A percentile compares a stretch with the other conserved stretches of the same genome.
These are phyloP conservation scores for Fraxinus dipetala DNA, from an alignment of 305 asterid genomes.

Conservation along the genomic window DNA sequence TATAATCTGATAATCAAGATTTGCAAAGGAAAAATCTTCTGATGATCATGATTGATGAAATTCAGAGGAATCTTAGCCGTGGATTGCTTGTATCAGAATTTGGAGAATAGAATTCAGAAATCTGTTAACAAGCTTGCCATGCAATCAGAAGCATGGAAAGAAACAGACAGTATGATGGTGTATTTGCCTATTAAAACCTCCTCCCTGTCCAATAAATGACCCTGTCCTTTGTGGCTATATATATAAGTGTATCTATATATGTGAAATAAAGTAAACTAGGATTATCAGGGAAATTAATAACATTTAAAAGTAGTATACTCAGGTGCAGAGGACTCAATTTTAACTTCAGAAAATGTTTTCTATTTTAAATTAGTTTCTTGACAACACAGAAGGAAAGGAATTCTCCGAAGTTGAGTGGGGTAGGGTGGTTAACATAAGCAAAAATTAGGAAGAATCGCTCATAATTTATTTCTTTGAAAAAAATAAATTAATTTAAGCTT, in stretches of 20 bases:
- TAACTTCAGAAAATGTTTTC: neutral
- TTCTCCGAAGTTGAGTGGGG: slow-evolving; percentile 26
- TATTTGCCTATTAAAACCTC: neutral
- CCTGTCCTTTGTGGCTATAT: slow-evolving; percentile 36
- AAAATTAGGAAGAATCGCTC: slow-evolving; percentile 4
- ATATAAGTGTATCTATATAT: slow-evolving; percentile 17
- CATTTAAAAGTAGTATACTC: slow-evolving; percentile 29
- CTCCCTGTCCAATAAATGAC: slow-evolving; percentile 21
- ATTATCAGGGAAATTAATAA: slow-evolving; percentile 27
- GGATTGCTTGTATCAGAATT: slow-evolving; percentile 29
- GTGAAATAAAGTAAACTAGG: slow-evolving; percentile 27
- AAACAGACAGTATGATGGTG: slow-evolving; percentile 25
- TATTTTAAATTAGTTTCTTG: neutral
- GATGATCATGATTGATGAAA: slow-evolving; percentile 31
- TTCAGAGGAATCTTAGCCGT: slow-evolving; percentile 34
- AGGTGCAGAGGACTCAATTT: neutral
- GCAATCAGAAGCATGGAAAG: slow-evolving; percentile 30
- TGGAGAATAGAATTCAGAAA: slow-evolving; percentile 22
- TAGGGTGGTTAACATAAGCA: slow-evolving; percentile 6
- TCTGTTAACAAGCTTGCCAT: slow-evolving; percentile 22
- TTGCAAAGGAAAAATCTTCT: slow-evolving; percentile 22
- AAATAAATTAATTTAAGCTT: neutral
- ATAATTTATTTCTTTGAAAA: neutral
- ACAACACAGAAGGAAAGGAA: neutral
- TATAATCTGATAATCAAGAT: slow-evolving; percentile 16